A percentile compares a stretch with the other conserved stretches of the same genome.
Evolutionary conservation across 768 basidiomycete species (phyloP).

Genomic region (Collybia nuda): DNA sequence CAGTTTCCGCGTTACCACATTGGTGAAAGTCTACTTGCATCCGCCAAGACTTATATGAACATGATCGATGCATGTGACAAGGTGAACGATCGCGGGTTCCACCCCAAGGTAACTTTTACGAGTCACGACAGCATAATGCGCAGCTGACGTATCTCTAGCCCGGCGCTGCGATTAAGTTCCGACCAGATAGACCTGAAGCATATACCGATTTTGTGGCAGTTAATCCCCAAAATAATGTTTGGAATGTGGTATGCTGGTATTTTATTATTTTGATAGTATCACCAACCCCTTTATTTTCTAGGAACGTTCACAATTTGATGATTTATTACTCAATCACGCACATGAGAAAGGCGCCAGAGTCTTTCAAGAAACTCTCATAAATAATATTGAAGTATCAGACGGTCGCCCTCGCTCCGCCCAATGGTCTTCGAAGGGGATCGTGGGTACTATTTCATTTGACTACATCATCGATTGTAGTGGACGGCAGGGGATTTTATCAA

Average conservation of each 20-base stretch:
- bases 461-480: conserved; percentile 36
- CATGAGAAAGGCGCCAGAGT: conserved; percentile 27
- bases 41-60: conserved; percentile 29
- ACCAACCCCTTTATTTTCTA: conserved; percentile 4
- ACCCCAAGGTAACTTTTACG: conserved; percentile 23
- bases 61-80: conserved; percentile 37
- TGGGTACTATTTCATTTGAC: conserved; percentile 28
- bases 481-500: conserved; percentile 33
- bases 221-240: conserved; percentile 26
- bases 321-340: conserved; percentile 34
- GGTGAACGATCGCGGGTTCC: conserved; percentile 30
- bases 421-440: conserved; percentile 12
- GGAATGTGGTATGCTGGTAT: conserved; percentile 33
- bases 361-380: conserved; percentile 30
- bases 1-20: conserved; percentile 28
- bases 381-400: conserved; percentile 22
- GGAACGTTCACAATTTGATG: conserved; percentile 36
- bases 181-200: conserved; percentile 34
- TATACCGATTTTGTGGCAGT: conserved; percentile 34
- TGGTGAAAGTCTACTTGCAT: conserved; percentile 38
- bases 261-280: neutral
- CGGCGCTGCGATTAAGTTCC: conserved; percentile 41
- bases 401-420: conserved; percentile 8
- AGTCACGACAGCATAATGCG: neutral
- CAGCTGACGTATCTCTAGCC: conserved; percentile 20